A percentile compares a stretch with the other conserved stretches of the same genome.
Conservation (phyloP, 306 rosid species). For the Quillaja saponaria region DNA sequence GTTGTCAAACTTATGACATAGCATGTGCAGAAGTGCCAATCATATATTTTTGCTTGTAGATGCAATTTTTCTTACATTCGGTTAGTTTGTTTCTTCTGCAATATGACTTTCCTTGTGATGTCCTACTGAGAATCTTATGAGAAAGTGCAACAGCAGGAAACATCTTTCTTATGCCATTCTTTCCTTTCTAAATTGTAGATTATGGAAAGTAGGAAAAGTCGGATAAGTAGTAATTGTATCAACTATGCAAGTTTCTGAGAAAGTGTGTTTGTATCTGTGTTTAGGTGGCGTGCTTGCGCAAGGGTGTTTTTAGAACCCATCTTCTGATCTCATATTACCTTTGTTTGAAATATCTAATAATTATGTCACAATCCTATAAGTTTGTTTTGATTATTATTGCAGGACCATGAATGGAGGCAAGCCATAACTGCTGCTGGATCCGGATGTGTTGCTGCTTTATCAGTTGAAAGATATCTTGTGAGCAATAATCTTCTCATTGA, state of each 20-base stretch:
- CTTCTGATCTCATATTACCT: constrained; percentile 25
- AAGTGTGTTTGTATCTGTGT: not conserved
- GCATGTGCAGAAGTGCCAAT: too few relatives aligned
- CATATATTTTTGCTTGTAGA: too few relatives aligned
- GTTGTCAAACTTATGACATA: too few relatives aligned
- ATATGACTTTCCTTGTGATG: constrained; percentile 20
- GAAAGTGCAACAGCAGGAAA: not conserved
- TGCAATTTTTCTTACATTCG: not conserved
- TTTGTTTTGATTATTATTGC: constrained; percentile 12
- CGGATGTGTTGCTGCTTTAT: constrained; percentile 92
- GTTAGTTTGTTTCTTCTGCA: not conserved
- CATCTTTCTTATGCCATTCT: not conserved
- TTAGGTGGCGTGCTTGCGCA: too few relatives aligned
- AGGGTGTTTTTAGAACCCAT: constrained; percentile 8
- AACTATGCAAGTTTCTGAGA: constrained; percentile 9
- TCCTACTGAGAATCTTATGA: not conserved
- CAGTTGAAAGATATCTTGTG: constrained; percentile 94
- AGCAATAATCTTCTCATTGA: constrained; percentile 71
- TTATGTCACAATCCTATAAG: constrained; percentile 10
- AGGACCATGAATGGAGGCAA: constrained; percentile 99
- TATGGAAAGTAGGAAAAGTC: too few relatives aligned
- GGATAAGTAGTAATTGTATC: not conserved
- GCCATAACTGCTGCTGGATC: constrained; percentile 98
- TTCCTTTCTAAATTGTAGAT: not conserved
- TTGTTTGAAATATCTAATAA: not conserved